Percentiles rank a stretch among this genome's conserved stretches.
These are phyloP conservation scores for Dalbergia cochinchinensis DNA, from an alignment of 306 rosid genomes.

Conservation along the genomic window DNA sequence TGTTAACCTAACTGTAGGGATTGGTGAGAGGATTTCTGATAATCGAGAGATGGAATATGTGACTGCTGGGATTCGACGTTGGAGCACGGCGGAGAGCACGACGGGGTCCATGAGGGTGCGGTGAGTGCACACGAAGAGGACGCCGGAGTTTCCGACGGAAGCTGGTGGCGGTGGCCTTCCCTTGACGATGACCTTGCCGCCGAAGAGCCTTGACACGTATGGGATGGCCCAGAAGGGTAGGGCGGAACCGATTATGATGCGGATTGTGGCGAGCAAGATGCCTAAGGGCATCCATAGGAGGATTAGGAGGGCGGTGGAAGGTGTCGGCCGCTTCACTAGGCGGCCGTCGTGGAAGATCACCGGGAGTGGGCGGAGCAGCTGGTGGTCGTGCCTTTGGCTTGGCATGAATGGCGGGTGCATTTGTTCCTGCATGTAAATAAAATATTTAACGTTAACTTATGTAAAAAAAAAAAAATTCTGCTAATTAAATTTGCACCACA, in stretches of 20 bases:
- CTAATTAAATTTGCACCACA: too few species aligned
- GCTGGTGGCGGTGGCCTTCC: conserved; percentile 76
- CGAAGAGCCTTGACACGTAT: conserved; percentile 57
- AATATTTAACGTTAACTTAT: too few species aligned
- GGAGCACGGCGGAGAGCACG: conserved; percentile 75
- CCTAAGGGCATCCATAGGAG: conserved; percentile 93
- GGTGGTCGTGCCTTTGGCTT: conserved; percentile 42
- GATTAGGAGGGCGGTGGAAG: conserved; percentile 72
- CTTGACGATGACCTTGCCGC: conserved; percentile 70
- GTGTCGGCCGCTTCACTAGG: conserved; percentile 82
- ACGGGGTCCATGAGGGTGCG: conserved; percentile 95
- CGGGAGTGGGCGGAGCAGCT: conserved; percentile 70
- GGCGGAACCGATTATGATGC: conserved; percentile 55
- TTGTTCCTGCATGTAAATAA: conserved; percentile 61
- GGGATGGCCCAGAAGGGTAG: conserved; percentile 73
- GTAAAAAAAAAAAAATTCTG: too few species aligned
- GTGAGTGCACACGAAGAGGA: conserved; percentile 93
- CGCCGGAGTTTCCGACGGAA: conserved; percentile 54
- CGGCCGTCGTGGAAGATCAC: conserved; percentile 99
- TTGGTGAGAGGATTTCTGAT: conserved; percentile 84
- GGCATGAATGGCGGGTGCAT: conserved; percentile 54
- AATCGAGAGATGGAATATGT: conserved; percentile 89
- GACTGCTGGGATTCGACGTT: conserved; percentile 79
- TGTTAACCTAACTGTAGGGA: conserved; percentile 82
- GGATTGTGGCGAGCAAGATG: conserved; percentile 63